Base-by-base conservation (phyloP, 2,329 filamentous ascomycete species). In the Cladorrhinum sp. region DNA sequence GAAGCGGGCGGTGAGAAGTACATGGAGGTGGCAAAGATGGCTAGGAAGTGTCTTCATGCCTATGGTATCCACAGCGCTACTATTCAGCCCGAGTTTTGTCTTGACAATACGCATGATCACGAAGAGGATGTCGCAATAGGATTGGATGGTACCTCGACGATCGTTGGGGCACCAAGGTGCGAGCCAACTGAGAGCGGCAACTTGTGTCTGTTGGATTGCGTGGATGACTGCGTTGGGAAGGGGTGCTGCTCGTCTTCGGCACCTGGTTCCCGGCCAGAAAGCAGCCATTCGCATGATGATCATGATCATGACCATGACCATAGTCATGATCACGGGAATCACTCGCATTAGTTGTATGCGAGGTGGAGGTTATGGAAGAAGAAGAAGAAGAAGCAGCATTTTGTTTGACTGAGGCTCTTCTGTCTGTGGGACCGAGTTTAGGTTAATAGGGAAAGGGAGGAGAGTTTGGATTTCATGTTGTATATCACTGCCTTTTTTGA, bases 51-150 rank as follows among this genome's bases (percentile, higher is more conserved):
- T 70, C 86, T 99, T 2, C 95, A 99, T 74, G 93, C 86, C 36
- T 97, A 96, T 69, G 94, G 95, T 59, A 98, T 99, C 66, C 95
- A 99, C 78, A 96, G 91, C 39, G 94, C 92, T 36, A 99, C 95
- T 12, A 98, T 99, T 68, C 95, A 99, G 75, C 95, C 95, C 5
- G 95, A 99, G 74, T 99, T 88, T 68, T 86, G 84, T 64, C 73
- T 85, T 24, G 84, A 85, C 65, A 70, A 76, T 46, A 73, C 75
- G 56, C 81, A 79, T 64, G 72, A 75, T 39, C 71, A 74, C 49
- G 69, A 62, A 2, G 74, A 77, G 56, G 71, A 72, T 28, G 70
- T 73, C 6, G 71, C 70, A 21, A 67, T 76, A 33, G 62, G 71
- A 4, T 65, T 77, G 30, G 75, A 80, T 59, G 77, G 76, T 60